Conservation (phyloP, 805 yeast genomes). For the Pichia eremophila region DNA sequence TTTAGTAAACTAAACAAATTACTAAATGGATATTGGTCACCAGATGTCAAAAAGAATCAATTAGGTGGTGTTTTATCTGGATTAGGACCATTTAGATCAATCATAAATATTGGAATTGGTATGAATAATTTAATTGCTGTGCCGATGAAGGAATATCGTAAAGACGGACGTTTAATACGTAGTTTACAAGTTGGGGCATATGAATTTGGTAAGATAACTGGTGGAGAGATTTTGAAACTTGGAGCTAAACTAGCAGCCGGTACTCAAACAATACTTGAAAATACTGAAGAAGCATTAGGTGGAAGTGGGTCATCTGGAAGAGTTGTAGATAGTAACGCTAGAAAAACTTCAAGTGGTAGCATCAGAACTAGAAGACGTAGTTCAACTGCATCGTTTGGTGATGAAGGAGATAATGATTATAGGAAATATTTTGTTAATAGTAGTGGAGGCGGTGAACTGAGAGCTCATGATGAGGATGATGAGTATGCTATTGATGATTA, state of each 20-base stretch:
- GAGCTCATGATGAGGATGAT: neutral
- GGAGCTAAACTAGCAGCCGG: conserved; percentile 86
- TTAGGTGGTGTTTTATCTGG: conserved; percentile 77
- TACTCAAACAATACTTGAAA: conserved; percentile 71
- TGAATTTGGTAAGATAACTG: conserved; percentile 66
- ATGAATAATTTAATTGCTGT: conserved; percentile 62
- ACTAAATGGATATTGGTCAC: conserved; percentile 73
- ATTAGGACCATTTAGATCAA: conserved; percentile 67
- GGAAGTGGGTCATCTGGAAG: conserved; percentile 53
- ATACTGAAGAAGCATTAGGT: conserved; percentile 69
- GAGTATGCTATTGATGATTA: conserved; percentile 8
- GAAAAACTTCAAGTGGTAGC: neutral
- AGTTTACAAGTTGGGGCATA: conserved; percentile 69
- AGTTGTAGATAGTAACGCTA: conserved; percentile 7
- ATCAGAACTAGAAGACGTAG: conserved; percentile 12
- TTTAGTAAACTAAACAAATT: conserved; percentile 46
- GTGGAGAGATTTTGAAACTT: conserved; percentile 69
- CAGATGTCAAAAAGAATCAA: conserved; percentile 78
- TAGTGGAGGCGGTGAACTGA: neutral
- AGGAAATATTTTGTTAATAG: conserved; percentile 2
- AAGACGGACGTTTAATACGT: conserved; percentile 60
- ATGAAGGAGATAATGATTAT: conserved; percentile 15
- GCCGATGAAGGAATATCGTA: conserved; percentile 65
- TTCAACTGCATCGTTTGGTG: conserved; percentile 21
- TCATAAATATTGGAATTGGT: conserved; percentile 72